Base-by-base conservation (phyloP, 352 stramenopile genomes). In the Phytophthora podocarpi region DNA sequence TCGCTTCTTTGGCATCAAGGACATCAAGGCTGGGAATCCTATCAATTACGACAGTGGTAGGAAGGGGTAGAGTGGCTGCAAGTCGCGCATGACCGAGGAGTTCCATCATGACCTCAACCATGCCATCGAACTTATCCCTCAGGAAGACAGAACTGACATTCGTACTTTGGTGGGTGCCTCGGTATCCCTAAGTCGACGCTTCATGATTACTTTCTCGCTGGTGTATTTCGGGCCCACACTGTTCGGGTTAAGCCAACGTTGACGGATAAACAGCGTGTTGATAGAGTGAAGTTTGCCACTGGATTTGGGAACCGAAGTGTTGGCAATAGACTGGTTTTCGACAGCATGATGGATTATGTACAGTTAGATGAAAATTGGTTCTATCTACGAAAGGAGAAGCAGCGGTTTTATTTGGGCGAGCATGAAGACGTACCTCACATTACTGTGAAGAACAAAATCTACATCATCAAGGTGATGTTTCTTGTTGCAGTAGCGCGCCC, bases 301-400 rank as follows among this genome's bases (percentile, higher is more conserved):
- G 37, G 37, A 18, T 45, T 45, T 45, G 37, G n/a, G 5, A 2
- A 45, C 2, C 18, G 6, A n/a, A 26, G 9, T 27, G 5, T 6
- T n/a, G 21, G 20, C 18, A 48, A 48, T 23, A 23, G 12, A 13
- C 12, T 48, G 40, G n/a, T 16, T 10, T 48, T 48, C n/a, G 40
- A 48, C 40, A 15, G 24, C 40, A 13, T 48, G 24, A 48, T 48
- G 40, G 24, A 48, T 6, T 35, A 48, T 12, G 40, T 35, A 4
- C 23, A 48, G 24, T 26, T 55, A n/a, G 47, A 55, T 24, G 47
- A 55, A 34, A 55, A 55, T n/a, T 45, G 47, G 18, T 45, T 35
- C 16, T 43, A 45, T 32, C 20, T 34, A 3, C 15, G 18, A 2
- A 45, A 55, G 32, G 47, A 55, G 7, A 42, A 42, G n/a, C 31